These are phyloP conservation scores for Bipolaris gigantea DNA, from an alignment of 2,329 filamentous ascomycete species.

Conservation along the genomic window DNA sequence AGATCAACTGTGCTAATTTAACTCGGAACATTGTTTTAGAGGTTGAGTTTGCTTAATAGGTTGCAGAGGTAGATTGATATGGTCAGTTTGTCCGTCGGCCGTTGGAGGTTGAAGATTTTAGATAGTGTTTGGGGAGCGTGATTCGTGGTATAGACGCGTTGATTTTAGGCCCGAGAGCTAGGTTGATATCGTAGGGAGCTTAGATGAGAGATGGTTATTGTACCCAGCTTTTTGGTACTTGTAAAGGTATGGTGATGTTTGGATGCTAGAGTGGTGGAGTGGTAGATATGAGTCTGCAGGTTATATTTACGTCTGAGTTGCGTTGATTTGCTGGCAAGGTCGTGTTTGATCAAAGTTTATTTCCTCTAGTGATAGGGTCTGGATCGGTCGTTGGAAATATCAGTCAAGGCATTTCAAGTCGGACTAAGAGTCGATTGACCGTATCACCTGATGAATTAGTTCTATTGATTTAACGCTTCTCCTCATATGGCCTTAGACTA, in stretches of 20 bases:
- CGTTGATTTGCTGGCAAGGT: too few relatives aligned
- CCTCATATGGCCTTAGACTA: neutral
- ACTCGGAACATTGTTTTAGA: neutral
- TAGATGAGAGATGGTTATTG: too few relatives aligned
- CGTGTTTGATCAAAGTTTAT: neutral
- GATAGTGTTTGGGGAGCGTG: neutral
- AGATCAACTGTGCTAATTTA: neutral
- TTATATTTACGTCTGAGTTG: too few relatives aligned
- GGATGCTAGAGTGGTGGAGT: too few relatives aligned
- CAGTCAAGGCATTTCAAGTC: neutral
- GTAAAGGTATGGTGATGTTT: too few relatives aligned
- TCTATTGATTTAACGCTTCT: neutral
- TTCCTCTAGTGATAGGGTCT: too few relatives aligned
- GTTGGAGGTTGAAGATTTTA: neutral
- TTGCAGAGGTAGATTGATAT: neutral
- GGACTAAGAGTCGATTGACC: too few relatives aligned
- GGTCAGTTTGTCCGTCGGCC: neutral
- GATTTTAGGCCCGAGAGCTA: neutral
- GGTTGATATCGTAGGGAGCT: too few relatives aligned
- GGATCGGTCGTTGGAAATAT: too few relatives aligned
- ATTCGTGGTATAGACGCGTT: neutral
- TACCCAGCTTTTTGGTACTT: too few relatives aligned
- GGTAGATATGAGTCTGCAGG: too few relatives aligned
- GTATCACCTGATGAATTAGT: neutral
- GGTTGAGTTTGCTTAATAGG: neutral